Base-by-base conservation (phyloP, 2,329 filamentous ascomycete genomes). In the Xylariaceae sp. region DNA sequence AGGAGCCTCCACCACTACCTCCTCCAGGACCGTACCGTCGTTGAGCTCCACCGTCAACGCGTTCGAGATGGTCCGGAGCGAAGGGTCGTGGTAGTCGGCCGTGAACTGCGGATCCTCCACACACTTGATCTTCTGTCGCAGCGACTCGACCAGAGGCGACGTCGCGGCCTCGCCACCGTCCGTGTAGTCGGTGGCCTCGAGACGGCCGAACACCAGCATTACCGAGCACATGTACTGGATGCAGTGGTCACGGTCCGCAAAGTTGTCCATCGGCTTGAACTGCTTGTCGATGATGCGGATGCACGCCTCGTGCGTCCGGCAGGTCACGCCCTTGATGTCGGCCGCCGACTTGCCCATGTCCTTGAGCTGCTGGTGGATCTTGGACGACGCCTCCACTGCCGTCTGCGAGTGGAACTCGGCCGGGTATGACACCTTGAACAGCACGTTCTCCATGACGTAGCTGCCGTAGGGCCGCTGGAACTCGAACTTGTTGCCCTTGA, bases 271-370 rank as follows among this genome's bases (percentile, higher is more conserved):
- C 62, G 91, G 86, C 82, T 96, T 97, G 82, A 96, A 95, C 76
- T 99, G 94, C 82, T 99, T 99, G 82, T 99, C 94, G 66, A 99
- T 99, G 75, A 99, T 99, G 65, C 94, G 90, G 68, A 99, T 83
- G 77, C 94, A 97, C 51, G 94, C 94, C 75, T 99, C 94, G 76
- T 99, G 94, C 9, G 94, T 99, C 64, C 94, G 87, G 83, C 92
- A 96, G 62, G 87, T 90, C 65, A 99, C 83, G 54, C 81, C 81
- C 77, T 95, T 92, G 77, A 99, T 95, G 71, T 99, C 92, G 61
- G 86, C 87, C 49, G 91, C 90, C 47, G 86, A 88, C 81, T 96
- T 96, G 75, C 90, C 92, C 76, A 87, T 76, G 39, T 82, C 78
- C 71, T 87, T 86, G 57, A 99, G 83, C 72, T 89, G 83, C 71